Base-by-base conservation (phyloP, 768 basidiomycete genomes). In the Rhodosporidiobolus odoratus region DNA sequence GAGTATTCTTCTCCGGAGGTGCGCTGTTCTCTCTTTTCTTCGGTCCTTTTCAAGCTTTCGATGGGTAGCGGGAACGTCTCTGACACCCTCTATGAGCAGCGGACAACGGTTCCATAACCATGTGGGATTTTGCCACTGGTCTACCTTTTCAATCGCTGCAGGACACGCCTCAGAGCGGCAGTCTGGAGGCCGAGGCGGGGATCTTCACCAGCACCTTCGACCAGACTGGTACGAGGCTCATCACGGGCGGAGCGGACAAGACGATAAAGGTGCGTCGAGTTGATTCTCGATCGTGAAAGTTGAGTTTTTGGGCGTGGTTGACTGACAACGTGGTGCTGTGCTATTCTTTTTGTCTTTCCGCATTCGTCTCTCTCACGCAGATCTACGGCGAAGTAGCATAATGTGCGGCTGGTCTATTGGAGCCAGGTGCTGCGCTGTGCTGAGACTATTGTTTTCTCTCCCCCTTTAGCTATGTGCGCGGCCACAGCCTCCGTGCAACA, bases 201-300 rank as follows among this genome's bases (percentile, higher is more conserved):
- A 86, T 96, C 17, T 97, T 96, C 83, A 95, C 91, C 78, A 96
- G 93, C 23, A 94, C 92, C 23, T 99, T 98, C 80, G 96, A 98
- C 80, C 84, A 88, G 79, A 97, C 95, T 2, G 96, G 96, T 3
- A 93, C 94, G 41, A 84, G 95, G 67, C 79, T 99, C 67, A 92
- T 94, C 48, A 67, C 65, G 23, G 96, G 96, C 45, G 90, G 94
- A 7, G 96, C 96, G 17, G 96, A 98, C 83, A 99, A 98, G 84
- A 97, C 95, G 16, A 95, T 98, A 82, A 98, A 99, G 86, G 90
- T 90, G 30, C 62, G n/a, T n/a, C n/a, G n/a, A n/a, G n/a, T n/a
- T n/a, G n/a, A n/a, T n/a, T n/a, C n/a, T n/a, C n/a, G n/a, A n/a
- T n/a, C n/a, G n/a, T n/a, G n/a, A n/a, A n/a, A n/a, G n/a, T n/a